Evolutionary conservation across 2,329 filamentous ascomycete genomes (phyloP), one percentile per base, ranked within the genome.

Genomic region (Pseudogymnoascus sp.): DNA sequence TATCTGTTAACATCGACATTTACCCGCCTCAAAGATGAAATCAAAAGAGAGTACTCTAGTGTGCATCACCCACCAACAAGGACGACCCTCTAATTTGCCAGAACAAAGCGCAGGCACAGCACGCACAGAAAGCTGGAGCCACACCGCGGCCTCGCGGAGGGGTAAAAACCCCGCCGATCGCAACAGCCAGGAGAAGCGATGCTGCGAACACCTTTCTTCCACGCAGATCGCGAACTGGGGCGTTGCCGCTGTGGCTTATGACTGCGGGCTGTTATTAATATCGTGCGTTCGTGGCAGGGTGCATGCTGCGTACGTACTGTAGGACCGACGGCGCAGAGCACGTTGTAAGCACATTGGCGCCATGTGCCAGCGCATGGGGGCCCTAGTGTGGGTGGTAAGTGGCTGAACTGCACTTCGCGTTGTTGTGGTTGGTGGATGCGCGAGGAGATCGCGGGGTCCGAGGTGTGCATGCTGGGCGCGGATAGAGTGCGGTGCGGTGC

Each of bases 281-380:
- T 25, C 29, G 15, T 55, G 48, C 48, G 21, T 55, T 55, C 48
- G 48, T 55, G 48, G 48, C 48, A 55, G 48, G n/a, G 48, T 55
- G 48, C 48, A 55, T 55, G n/a, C 27, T 33, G 48, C 18, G 48
- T 55, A 29, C 48, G 33, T 55, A 10, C 27, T 33, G 48, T 33
- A 33, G 48, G 27, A 55, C 29, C 29, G 29, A 31, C 5, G n/a
- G 15, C 48, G 48, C 27, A 33, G 48, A 18, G 29, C 48, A 55
- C 48, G 48, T 55, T 55, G 48, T 55, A 55, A 55, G 48, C 48
- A 55, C 48, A 55, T 55, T 55, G 27, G 29, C 48, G 48, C 48
- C 48, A 55, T 55, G 48, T 55, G n/a, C n/a, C 48, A 55, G 48
- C 13, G 48, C 48, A 55, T 33, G 27, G 48, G 45, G 48, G 27